A percentile compares a stretch with the other conserved stretches of the same genome.
phyloP scores from a whole-genome alignment of 139 green algal genomes.

The Chlorella sorokiniana region DNA sequence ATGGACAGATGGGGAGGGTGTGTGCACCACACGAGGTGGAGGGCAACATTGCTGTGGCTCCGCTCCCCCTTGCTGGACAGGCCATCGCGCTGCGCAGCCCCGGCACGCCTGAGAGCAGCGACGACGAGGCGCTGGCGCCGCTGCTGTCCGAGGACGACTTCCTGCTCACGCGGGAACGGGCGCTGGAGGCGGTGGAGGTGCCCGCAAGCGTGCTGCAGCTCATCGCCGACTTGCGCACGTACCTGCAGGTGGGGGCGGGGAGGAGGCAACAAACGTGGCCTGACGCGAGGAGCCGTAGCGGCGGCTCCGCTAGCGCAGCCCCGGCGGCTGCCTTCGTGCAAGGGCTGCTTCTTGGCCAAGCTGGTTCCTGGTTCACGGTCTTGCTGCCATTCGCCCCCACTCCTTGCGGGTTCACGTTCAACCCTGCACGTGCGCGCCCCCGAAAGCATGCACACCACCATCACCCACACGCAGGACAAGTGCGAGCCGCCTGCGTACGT shows the following conservation, averaged over 20 bases:
- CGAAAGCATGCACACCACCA: slow-evolving; percentile 73
- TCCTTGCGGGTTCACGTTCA: background rate
- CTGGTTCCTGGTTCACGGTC: background rate
- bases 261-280: background rate
- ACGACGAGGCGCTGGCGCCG: background rate
- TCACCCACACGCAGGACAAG: slow-evolving; percentile 79
- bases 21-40: too few species aligned
- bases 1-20: too few species aligned
- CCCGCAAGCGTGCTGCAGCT: slow-evolving; percentile 85
- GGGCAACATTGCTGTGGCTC: background rate
- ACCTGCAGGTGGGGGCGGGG: slow-evolving; percentile 54
- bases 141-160: slow-evolving; percentile 66
- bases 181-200: slow-evolving; percentile 66
- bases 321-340: too few species aligned
- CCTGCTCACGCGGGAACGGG: slow-evolving; percentile 46
- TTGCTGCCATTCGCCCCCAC: background rate
- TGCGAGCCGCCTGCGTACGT: slow-evolving; percentile 92
- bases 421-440: slow-evolving; percentile 44
- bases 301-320: too few species aligned
- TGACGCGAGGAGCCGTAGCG: background rate
- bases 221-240: slow-evolving; percentile 79
- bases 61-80: background rate
- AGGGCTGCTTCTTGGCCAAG: background rate
- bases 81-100: slow-evolving; percentile 32
- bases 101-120: background rate